A percentile compares a stretch with the other conserved stretches of the same genome.
Evolutionary conservation across 768 basidiomycete genomes (phyloP).

Genomic region (Neoboletus brunneissimus): DNA sequence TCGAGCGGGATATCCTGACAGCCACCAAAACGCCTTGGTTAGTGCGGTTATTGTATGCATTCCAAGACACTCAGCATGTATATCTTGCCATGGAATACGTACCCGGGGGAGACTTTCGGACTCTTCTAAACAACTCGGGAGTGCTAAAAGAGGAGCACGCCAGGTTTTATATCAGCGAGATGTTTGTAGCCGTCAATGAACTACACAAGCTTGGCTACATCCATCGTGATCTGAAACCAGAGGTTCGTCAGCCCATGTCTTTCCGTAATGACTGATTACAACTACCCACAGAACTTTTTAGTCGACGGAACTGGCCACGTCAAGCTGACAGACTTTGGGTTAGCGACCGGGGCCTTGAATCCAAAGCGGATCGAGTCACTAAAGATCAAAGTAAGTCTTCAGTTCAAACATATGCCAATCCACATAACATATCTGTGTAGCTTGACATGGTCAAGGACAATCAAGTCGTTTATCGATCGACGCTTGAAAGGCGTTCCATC

Average conservation of each 20-base stretch:
- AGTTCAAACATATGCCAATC: background rate
- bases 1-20: conserved; percentile 96
- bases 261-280: background rate
- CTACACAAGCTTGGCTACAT: conserved; percentile 97
- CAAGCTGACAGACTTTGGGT: conserved; percentile 95
- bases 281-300: conserved; percentile 76
- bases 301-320: conserved; percentile 96
- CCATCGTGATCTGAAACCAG: conserved; percentile 96
- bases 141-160: conserved; percentile 98
- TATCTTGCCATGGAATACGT: conserved; percentile 99
- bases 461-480: conserved; percentile 84
- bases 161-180: conserved; percentile 94
- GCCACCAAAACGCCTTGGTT: conserved; percentile 98
- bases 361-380: conserved; percentile 92
- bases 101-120: conserved; percentile 97
- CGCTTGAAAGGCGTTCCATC: conserved; percentile 90
- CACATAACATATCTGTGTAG: conserved; percentile 38
- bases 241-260: conserved; percentile 50
- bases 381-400: conserved; percentile 71
- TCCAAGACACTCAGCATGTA: conserved; percentile 88
- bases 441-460: conserved; percentile 97
- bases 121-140: conserved; percentile 95
- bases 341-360: conserved; percentile 94
- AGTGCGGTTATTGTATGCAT: conserved; percentile 91
- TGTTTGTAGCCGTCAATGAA: conserved; percentile 93